Conservation (phyloP, 352 stramenopile species). For the Chrysophaeum taylorii region DNA sequence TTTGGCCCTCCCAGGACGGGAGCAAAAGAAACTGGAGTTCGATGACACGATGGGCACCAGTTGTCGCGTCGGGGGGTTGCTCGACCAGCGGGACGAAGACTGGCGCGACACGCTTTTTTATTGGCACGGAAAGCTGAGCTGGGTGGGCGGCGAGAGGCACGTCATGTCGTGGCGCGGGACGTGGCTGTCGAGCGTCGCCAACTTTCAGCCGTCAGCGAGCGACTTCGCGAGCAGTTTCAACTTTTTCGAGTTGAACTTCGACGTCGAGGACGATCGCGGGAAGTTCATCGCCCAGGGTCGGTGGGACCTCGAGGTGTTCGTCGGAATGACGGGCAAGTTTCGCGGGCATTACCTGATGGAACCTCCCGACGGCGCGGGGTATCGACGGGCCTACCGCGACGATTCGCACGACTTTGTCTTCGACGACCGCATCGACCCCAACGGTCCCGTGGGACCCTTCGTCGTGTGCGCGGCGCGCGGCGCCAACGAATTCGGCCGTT, state of each 20-base stretch:
- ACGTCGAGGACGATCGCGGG: background rate
- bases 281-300: background rate
- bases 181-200: background rate
- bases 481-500: slow-evolving; percentile 6
- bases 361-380: slow-evolving; percentile 1
- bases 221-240: background rate
- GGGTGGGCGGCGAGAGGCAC: slow-evolving; percentile 13
- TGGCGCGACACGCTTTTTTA: slow-evolving; percentile 16
- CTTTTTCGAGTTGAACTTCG: slow-evolving; percentile 15
- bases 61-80: background rate
- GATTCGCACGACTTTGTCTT: background rate
- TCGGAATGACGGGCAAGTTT: background rate
- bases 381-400: slow-evolving; percentile 11
- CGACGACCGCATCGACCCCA: background rate
- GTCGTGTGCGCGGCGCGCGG: background rate
- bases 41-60: too few relatives aligned
- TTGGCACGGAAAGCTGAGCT: slow-evolving; percentile 1
- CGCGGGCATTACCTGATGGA: slow-evolving; percentile 10
- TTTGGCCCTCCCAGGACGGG: too few relatives aligned
- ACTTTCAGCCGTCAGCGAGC: background rate
- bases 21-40: too few relatives aligned
- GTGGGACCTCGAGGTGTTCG: background rate
- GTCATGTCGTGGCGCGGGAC: slow-evolving; percentile 8
- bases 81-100: slow-evolving; percentile 14
- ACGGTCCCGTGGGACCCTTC: background rate